A percentile compares a stretch with the other conserved stretches of the same genome.
Conservation (phyloP, 257 asterid species). For the Penstemon barbatus region DNA sequence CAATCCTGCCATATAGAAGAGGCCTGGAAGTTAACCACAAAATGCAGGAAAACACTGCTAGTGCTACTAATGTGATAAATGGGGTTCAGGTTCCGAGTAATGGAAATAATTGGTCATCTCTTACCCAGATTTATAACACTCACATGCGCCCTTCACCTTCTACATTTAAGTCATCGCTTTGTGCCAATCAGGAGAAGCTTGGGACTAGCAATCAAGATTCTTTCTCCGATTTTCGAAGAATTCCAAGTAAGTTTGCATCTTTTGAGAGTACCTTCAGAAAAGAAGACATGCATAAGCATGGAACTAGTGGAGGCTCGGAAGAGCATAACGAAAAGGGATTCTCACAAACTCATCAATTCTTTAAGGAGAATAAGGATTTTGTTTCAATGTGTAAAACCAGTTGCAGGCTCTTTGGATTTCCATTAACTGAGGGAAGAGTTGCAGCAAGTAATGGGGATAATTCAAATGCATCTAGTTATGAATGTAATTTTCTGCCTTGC, state of each 20-base stretch:
- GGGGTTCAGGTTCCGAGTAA: constrained; percentile 44
- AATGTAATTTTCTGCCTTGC: constrained; percentile 32
- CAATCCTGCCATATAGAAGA: constrained; percentile 47
- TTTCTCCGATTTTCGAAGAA: constrained; percentile 36
- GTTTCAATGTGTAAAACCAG: constrained; percentile 53
- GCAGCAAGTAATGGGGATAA: constrained; percentile 32
- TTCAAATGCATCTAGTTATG: constrained; percentile 27
- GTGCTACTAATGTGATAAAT: constrained; percentile 23
- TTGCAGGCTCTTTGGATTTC: constrained; percentile 86
- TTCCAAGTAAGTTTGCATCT: constrained; percentile 31
- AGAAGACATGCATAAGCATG: constrained; percentile 24
- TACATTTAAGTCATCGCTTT: constrained; percentile 31
- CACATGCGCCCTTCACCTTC: constrained; percentile 34
- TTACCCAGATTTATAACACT: constrained; percentile 37
- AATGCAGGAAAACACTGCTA: constrained; percentile 34
- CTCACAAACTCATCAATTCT: constrained; percentile 42
- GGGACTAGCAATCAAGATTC: constrained; percentile 36
- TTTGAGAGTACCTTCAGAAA: constrained; percentile 26
- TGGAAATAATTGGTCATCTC: constrained; percentile 54
- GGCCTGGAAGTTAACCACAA: constrained; percentile 33
- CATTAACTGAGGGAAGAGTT: constrained; percentile 64
- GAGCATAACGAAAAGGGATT: constrained; percentile 27
- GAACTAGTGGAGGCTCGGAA: constrained; percentile 29
- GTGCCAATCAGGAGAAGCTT: constrained; percentile 34
- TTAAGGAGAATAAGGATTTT: constrained; percentile 33